Base-by-base conservation (phyloP, 1,139 yeast genomes). In the Blastobotrys aristatus region DNA sequence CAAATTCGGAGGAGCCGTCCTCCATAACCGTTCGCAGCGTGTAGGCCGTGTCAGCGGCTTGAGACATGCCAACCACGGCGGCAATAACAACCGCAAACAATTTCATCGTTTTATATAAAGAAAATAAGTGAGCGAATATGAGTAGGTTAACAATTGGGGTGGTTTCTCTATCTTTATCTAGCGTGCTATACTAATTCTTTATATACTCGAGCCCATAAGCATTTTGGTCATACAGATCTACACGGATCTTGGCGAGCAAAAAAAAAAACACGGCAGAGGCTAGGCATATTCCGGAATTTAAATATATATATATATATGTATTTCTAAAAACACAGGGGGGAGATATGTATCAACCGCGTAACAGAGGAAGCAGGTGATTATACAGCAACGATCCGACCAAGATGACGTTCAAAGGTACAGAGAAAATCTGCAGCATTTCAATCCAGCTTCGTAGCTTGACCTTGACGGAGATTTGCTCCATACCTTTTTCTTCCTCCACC, bases 351-450 rank as follows among this genome's bases (percentile, higher is more conserved):
- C n/a, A n/a, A n/a, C n/a, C n/a, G n/a, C n/a, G 27, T 2, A 21
- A 21, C 26, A 44, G 17, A 16, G 50, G 50, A 21, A 42, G 29
- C 34, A 51, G 11, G 35, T 51, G 53, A 31, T 42, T 49, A 27
- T 30, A 26, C 27, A 51, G 29, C 22, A 55, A 40, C 44, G 50
- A 50, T 22, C 48, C 39, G 10, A 60, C 31, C 42, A 63, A 44
- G 16, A 51, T 27, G 8, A 60, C 35, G n/a, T 60, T 56, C 10
- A 59, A 49, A 4, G 71, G 70, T n/a, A 67, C 63, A 4, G 58
- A 54, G 49, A 63, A 67, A 10, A 68, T 58, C 49, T 64, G 67
- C 6, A 67, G 36, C 18, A 65, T 51, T 43, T 68, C 66, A 5
- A 57, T 26, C 10, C 48, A 40, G 17, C 55, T 51, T 5, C 54